Evolutionary conservation across 2,329 filamentous ascomycete species (phyloP).

Genomic region (Penicillium psychrosexuale): DNA sequence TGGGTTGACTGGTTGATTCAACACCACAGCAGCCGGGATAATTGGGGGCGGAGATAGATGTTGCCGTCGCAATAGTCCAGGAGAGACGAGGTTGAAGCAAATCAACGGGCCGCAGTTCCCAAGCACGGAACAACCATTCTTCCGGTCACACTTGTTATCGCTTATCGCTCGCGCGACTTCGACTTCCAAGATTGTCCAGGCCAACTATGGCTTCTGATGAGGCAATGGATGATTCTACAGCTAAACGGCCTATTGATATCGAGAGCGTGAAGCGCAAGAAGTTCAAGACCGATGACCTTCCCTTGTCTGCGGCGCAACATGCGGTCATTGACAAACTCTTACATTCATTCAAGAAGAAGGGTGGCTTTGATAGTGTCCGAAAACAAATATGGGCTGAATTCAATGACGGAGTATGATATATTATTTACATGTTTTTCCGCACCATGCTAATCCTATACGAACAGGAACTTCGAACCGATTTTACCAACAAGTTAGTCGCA

Average conservation of each 20-base stretch:
- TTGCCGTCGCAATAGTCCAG: slow-evolving; percentile 26
- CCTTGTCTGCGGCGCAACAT: slow-evolving; percentile 57
- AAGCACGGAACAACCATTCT: slow-evolving; percentile 26
- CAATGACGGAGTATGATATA: slow-evolving; percentile 49
- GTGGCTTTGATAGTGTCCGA: slow-evolving; percentile 60
- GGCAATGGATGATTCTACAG: slow-evolving; percentile 31
- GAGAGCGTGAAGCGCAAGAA: slow-evolving; percentile 44
- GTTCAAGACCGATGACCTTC: slow-evolving; percentile 60
- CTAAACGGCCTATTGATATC: slow-evolving; percentile 34
- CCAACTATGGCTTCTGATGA: slow-evolving; percentile 7
- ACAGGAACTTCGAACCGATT: slow-evolving; percentile 53
- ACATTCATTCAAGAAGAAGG: slow-evolving; percentile 64
- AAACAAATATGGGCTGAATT: slow-evolving; percentile 61
- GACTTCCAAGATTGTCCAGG: slow-evolving; percentile 20
- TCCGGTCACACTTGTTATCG: slow-evolving; percentile 17
- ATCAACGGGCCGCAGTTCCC: slow-evolving; percentile 37
- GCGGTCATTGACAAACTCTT: slow-evolving; percentile 59
- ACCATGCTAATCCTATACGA: slow-evolving; percentile 10
- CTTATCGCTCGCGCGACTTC: slow-evolving; percentile 21
- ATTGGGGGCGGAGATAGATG: slow-evolving; percentile 20
- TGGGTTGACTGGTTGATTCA: slow-evolving; percentile 10
- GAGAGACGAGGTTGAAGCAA: slow-evolving; percentile 31
- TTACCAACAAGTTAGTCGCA: slow-evolving; percentile 53
- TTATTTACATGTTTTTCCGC: background rate
- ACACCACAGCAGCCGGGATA: slow-evolving; percentile 16